These are phyloP conservation scores for Kwoniella bestiolae DNA, from an alignment of 768 basidiomycete genomes.

Conservation along the genomic window DNA sequence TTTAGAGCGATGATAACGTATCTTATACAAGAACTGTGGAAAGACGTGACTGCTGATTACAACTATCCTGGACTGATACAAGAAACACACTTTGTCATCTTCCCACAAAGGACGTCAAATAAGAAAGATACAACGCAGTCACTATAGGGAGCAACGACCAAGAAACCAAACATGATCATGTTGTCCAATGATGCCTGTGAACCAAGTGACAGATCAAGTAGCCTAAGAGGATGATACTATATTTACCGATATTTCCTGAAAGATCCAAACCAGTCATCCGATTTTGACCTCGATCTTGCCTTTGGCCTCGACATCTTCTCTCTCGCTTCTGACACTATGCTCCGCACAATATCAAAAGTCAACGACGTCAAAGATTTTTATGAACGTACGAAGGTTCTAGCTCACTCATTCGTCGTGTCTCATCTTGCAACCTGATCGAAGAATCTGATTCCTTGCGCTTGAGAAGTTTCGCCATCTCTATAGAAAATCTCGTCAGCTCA, in stretches of 20 bases:
- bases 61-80: too few relatives aligned
- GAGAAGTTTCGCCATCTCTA: slow-evolving; percentile 18
- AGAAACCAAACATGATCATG: not conserved
- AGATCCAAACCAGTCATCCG: not conserved
- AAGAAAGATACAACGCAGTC: too few relatives aligned
- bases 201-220: too few relatives aligned
- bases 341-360: not conserved
- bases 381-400: too few relatives aligned
- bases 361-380: too few relatives aligned
- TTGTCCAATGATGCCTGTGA: not conserved
- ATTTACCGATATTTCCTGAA: not conserved
- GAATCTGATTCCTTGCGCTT: slow-evolving; percentile 3
- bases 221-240: not conserved
- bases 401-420: slow-evolving; percentile 13
- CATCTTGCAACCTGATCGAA: not conserved
- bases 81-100: too few relatives aligned
- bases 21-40: too few relatives aligned
- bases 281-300: not conserved
- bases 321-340: slow-evolving; percentile 13
- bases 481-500: not conserved
- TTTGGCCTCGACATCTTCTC: not conserved
- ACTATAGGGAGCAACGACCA: not conserved
- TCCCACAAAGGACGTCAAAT: too few relatives aligned
- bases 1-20: not conserved
- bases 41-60: too few relatives aligned